Percentiles rank a stretch among this genome's conserved stretches.
Conservation (phyloP, 192 early-diverging fungal species). For the Backusella psychrophila region DNA sequence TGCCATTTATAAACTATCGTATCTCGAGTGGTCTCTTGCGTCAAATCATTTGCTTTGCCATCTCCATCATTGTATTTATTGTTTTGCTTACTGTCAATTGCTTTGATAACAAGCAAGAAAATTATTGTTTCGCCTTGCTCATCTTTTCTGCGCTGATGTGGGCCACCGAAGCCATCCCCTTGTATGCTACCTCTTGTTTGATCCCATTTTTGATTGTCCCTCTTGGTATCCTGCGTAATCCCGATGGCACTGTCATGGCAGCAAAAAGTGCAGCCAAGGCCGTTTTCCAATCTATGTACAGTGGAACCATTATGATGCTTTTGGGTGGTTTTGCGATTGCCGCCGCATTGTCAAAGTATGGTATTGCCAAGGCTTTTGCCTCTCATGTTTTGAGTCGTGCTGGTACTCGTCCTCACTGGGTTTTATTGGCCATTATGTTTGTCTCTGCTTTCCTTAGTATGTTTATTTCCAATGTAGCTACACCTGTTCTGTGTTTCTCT, state of each 20-base stretch:
- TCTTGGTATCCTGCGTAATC: conserved; percentile 59
- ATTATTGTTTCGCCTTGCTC: conserved; percentile 86
- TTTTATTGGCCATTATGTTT: conserved; percentile 74
- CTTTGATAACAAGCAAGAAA: conserved; percentile 70
- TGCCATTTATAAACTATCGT: conserved; percentile 15
- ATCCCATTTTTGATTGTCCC: conserved; percentile 67
- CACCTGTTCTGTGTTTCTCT: conserved; percentile 76
- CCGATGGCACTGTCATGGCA: conserved; percentile 34
- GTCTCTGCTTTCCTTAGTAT: conserved; percentile 72
- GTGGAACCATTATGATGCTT: conserved; percentile 73
- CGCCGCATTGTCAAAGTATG: conserved; percentile 69
- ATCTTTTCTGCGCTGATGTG: conserved; percentile 81
- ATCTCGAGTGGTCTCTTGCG: conserved; percentile 20
- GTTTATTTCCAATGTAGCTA: conserved; percentile 83
- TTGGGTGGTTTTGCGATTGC: conserved; percentile 78
- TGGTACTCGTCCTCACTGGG: conserved; percentile 62
- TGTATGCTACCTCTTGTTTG: conserved; percentile 69
- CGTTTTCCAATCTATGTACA: conserved; percentile 75
- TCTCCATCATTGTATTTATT: conserved; percentile 57
- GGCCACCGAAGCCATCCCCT: conserved; percentile 79
- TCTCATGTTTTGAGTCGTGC: conserved; percentile 63
- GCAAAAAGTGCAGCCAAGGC: conserved; percentile 52
- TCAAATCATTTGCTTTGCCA: conserved; percentile 34
- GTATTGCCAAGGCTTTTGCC: conserved; percentile 70
- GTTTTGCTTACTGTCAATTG: conserved; percentile 53